These are phyloP conservation scores for Malus hybrid DNA, from an alignment of 331 rosid species.

Conservation along the genomic window DNA sequence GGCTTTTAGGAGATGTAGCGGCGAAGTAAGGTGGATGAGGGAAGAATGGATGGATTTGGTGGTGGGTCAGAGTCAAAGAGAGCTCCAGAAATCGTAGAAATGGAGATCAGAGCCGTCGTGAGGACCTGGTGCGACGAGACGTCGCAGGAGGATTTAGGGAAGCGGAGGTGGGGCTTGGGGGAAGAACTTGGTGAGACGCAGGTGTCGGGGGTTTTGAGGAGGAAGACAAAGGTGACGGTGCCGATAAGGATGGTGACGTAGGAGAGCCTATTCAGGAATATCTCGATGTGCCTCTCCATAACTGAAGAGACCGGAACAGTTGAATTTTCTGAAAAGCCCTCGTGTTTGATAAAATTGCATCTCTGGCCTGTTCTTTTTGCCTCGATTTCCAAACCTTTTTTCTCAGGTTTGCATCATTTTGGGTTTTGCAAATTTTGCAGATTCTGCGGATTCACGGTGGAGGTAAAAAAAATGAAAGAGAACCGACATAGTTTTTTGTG, in stretches of 20 bases:
- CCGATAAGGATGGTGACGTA: conserved; percentile 47
- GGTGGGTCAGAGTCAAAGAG: too few relatives aligned
- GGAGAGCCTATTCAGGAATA: conserved; percentile 47
- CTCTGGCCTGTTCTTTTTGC: too few relatives aligned
- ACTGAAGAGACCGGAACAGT: not conserved
- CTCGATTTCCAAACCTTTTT: too few relatives aligned
- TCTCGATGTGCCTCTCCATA: conserved; percentile 51
- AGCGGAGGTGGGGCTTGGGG: conserved; percentile 45
- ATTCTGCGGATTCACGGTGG: too few relatives aligned
- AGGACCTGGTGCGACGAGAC: conserved; percentile 39
- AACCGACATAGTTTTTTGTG: too few relatives aligned
- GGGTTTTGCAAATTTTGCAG: too few relatives aligned
- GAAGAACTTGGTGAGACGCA: conserved; percentile 46
- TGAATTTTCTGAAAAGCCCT: not conserved
- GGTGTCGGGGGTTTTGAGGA: conserved; percentile 56
- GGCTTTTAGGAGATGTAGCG: too few relatives aligned
- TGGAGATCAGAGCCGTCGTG: not conserved
- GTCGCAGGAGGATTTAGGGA: conserved; percentile 81
- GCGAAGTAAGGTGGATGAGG: too few relatives aligned
- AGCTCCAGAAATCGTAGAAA: too few relatives aligned
- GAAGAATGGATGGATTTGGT: too few relatives aligned
- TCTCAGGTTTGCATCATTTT: too few relatives aligned
- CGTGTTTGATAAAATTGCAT: not conserved
- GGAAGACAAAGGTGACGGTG: conserved; percentile 45
- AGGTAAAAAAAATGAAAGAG: too few relatives aligned